A percentile compares a stretch with the other conserved stretches of the same genome.
Evolutionary conservation across 1,284 basidiomycete species (phyloP).

Genomic region (Tetrapyrgos nigripes): DNA sequence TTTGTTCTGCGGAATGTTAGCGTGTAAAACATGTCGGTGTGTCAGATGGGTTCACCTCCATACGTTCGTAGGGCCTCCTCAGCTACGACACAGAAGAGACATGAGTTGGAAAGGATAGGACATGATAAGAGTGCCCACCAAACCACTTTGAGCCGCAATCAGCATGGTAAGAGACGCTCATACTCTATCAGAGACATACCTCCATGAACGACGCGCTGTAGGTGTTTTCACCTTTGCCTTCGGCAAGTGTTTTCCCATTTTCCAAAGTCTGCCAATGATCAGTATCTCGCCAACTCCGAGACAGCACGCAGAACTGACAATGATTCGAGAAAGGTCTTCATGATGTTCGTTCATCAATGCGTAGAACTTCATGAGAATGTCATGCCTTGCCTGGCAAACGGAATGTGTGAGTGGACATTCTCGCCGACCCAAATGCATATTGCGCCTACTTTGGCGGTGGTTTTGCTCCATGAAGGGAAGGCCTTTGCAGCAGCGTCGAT

Average conservation of each 20-base stretch:
- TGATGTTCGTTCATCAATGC: conserved; percentile 78
- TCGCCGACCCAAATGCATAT: neutral
- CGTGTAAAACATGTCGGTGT: neutral
- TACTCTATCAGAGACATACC: conserved; percentile 45
- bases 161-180: conserved; percentile 12
- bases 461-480: conserved; percentile 83
- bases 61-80: conserved; percentile 89
- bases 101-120: neutral
- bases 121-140: conserved; percentile 50
- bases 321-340: conserved; percentile 84
- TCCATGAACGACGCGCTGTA: conserved; percentile 89
- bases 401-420: neutral
- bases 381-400: conserved; percentile 70
- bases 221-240: conserved; percentile 82
- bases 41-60: conserved; percentile 56
- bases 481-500: conserved; percentile 80
- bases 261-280: conserved; percentile 73
- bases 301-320: conserved; percentile 55
- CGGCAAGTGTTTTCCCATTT: conserved; percentile 89
- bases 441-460: conserved; percentile 72
- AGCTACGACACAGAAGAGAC: conserved; percentile 48
- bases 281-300: conserved; percentile 26
- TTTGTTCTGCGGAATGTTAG: conserved; percentile 60
- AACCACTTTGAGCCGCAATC: conserved; percentile 64
- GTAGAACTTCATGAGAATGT: conserved; percentile 78